Evolutionary conservation across 768 basidiomycete species (phyloP).

Genomic region (Leccinum broughii): DNA sequence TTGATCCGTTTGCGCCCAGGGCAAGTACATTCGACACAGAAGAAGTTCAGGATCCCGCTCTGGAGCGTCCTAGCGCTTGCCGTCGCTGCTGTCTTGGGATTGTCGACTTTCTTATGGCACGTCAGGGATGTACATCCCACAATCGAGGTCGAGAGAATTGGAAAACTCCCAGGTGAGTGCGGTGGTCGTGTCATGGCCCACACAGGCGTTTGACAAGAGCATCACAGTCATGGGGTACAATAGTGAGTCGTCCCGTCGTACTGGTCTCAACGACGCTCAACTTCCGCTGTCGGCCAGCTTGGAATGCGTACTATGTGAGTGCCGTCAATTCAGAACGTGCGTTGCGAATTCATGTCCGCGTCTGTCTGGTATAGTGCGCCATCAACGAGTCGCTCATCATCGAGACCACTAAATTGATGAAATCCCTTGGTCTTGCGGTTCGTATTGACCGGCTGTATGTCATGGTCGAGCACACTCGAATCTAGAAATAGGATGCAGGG

Average conservation of each 20-base stretch:
- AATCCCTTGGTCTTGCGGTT: slow-evolving; percentile 51
- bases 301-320: slow-evolving; percentile 67
- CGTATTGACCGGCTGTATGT: slow-evolving; percentile 7
- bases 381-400: slow-evolving; percentile 56
- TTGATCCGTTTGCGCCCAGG: background rate
- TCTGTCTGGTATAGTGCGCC: slow-evolving; percentile 44
- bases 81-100: slow-evolving; percentile 23
- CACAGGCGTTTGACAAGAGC: background rate
- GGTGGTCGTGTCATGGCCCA: background rate
- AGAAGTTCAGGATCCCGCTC: slow-evolving; percentile 3
- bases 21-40: slow-evolving; percentile 1
- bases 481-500: slow-evolving; percentile 47
- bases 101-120: slow-evolving; percentile 17
- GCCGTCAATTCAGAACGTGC: background rate
- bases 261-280: slow-evolving; percentile 7
- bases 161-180: slow-evolving; percentile 20
- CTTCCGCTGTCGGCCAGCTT: slow-evolving; percentile 40
- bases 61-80: slow-evolving; percentile 17
- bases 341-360: background rate
- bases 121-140: background rate
- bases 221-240: slow-evolving; percentile 56
- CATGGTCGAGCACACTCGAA: background rate
- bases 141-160: slow-evolving; percentile 26
- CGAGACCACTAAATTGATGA: slow-evolving; percentile 49
- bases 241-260: slow-evolving; percentile 40